Evolutionary conservation across 1,284 basidiomycete genomes (phyloP).

Genomic region (Cystobasidiaceae sp.): DNA sequence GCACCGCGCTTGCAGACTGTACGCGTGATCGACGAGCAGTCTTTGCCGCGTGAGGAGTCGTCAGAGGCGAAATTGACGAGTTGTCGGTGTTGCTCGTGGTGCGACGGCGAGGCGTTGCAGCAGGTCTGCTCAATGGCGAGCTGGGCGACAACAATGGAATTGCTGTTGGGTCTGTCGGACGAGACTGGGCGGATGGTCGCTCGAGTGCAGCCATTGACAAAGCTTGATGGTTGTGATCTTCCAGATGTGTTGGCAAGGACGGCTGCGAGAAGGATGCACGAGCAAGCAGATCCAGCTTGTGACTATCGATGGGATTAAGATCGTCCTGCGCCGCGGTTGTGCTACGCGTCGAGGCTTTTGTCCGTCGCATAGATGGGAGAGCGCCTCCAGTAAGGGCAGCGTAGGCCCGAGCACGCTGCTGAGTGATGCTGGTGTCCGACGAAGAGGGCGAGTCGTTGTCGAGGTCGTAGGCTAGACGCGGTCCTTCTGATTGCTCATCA

Average conservation of each 20-base stretch:
- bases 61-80: background rate
- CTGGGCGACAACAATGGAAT: no score
- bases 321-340: no score
- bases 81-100: background rate
- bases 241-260: background rate
- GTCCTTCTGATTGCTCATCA: no score
- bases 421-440: background rate
- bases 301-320: no score
- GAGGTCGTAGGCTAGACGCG: no score
- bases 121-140: no score
- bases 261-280: background rate
- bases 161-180: no score
- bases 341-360: background rate
- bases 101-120: background rate
- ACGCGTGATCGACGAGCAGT: slow-evolving; percentile 14
- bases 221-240: background rate
- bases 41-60: no score
- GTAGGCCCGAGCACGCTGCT: slow-evolving; percentile 14
- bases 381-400: slow-evolving; percentile 10
- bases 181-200: no score
- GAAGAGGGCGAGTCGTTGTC: background rate
- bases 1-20: slow-evolving; percentile 20
- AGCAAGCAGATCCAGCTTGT: background rate
- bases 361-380: background rate
- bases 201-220: no score